A percentile compares a stretch with the other conserved stretches of the same genome.
phyloP scores from a whole-genome alignment of 305 asterid species.

The Fraxinus nigra region DNA sequence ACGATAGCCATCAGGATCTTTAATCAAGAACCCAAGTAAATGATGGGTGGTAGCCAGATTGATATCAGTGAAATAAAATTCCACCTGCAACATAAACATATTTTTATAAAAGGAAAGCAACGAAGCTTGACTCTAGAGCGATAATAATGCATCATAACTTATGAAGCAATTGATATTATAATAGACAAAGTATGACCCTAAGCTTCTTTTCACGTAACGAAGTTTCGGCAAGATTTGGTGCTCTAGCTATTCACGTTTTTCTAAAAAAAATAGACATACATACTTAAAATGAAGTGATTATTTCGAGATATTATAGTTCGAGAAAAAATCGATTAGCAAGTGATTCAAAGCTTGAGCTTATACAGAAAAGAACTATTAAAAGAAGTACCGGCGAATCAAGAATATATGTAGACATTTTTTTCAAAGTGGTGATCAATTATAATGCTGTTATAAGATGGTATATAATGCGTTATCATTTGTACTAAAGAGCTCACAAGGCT shows the following conservation, averaged over 20 bases:
- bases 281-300: neutral
- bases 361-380: no score
- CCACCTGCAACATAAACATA: constrained; percentile 52
- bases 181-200: neutral
- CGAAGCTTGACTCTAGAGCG: neutral
- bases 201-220: neutral
- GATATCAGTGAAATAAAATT: constrained; percentile 80
- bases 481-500: constrained; percentile 31
- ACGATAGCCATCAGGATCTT: constrained; percentile 89
- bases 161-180: neutral
- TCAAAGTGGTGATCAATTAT: no score
- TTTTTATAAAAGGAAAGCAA: neutral
- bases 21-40: constrained; percentile 38
- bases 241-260: neutral
- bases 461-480: neutral
- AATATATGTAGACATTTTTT: no score
- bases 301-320: no score
- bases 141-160: neutral
- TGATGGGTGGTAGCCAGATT: constrained; percentile 90
- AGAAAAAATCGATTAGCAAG: no score
- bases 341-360: no score
- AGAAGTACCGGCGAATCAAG: no score
- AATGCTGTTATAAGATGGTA: no score
- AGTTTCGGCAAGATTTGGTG: neutral
- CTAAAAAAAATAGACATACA: neutral